Evolutionary conservation across 768 basidiomycete species (phyloP), one percentile per base, ranked within the genome.

Genomic region (Suillus subaureus): DNA sequence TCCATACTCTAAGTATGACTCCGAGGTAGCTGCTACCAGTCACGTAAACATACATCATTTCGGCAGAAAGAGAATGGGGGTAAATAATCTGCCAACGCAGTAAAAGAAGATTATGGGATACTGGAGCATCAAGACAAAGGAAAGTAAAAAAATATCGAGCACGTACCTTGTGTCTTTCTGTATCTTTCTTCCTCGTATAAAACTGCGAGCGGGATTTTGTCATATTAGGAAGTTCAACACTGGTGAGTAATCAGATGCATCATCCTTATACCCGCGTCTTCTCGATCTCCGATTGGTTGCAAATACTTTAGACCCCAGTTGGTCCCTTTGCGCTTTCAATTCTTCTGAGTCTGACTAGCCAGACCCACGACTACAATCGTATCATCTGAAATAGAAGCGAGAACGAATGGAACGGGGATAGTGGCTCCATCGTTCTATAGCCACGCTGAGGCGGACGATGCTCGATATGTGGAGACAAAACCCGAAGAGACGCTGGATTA

Each of bases 281-380:
- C 64, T 55, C 68, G 56, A 69, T 68, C 67, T 47, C 39, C 51
- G 15, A 21, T 51, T 26, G 58, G 57, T n/a, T 61, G 58, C 47
- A 23, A 61, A 57, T 26, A 65, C 66, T 63, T 69, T 28, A 33
- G 68, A 70, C 69, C 82, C 82, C 12, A 70, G 23, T 51, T 15
- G 26, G 49, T 74, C 67, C 88, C 81, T 74, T 92, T 92, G 47
- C 86, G 82, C 72, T 90, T 91, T 51, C 49, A 51, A 15, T 23
- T 49, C 79, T 87, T 87, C 72, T 83, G 80, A 61, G 82, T 79
- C 35, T 9, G 35, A 35, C 9, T 35, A 23, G 79, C 72, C 71
- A 89, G 87, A 8, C 91, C 91, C 21, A 93, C 90, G 13, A 90
- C 83, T 8, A 93, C 85, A 61, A 94, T 88, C 2, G 85, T 80